Evolutionary conservation across 306 rosid species (phyloP).

Genomic region (Malus sieversii): DNA sequence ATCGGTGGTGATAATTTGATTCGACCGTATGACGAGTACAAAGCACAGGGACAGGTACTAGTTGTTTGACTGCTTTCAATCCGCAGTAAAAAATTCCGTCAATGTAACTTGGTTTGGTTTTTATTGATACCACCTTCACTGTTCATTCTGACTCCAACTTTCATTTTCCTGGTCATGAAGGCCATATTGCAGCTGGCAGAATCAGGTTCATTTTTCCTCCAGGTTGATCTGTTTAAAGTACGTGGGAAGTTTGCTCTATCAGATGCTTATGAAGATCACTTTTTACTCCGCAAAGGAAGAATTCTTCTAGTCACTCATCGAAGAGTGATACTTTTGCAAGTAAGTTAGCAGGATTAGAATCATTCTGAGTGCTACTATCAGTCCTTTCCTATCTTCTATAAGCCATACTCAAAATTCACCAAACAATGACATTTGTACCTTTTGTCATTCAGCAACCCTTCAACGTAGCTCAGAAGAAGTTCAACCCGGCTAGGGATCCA

Average conservation of each 20-base stretch:
- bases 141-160: not conserved
- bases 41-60: slow-evolving; percentile 94
- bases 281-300: slow-evolving; percentile 79
- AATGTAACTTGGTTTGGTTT: not conserved
- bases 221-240: slow-evolving; percentile 94
- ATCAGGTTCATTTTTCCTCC: slow-evolving; percentile 93
- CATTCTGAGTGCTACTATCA: not conserved
- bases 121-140: not conserved
- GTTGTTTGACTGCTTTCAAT: slow-evolving; percentile 16
- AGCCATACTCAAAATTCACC: not conserved
- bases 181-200: slow-evolving; percentile 92
- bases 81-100: not conserved
- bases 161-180: slow-evolving; percentile 43
- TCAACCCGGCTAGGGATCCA: slow-evolving; percentile 94
- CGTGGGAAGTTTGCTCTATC: slow-evolving; percentile 96
- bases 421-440: not conserved
- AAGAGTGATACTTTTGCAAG: slow-evolving; percentile 84
- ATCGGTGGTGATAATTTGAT: slow-evolving; percentile 92
- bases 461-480: slow-evolving; percentile 80
- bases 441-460: slow-evolving; percentile 76
- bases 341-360: slow-evolving; percentile 29
- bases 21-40: slow-evolving; percentile 68
- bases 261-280: slow-evolving; percentile 98
- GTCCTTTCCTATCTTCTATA: not conserved
- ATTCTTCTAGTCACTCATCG: slow-evolving; percentile 76